phyloP scores from a whole-genome alignment of 2,329 filamentous ascomycete species.

The Aspergillus hortae region DNA sequence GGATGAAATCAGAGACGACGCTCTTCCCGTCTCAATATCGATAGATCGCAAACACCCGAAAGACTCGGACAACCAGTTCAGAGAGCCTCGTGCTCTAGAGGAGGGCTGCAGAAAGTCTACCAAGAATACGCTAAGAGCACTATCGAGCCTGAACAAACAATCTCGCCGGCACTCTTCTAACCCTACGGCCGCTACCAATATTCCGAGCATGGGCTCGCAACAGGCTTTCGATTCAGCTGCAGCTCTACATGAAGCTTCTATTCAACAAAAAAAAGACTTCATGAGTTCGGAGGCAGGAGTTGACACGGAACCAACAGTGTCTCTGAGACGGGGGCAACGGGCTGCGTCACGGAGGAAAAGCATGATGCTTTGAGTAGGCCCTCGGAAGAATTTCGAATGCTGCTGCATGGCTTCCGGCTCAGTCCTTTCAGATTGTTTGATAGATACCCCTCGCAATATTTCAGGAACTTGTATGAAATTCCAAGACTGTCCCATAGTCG shows the following conservation, averaged over 20 bases:
- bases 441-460: too few relatives aligned
- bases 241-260: background rate
- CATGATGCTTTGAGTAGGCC: constrained; percentile 34
- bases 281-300: background rate
- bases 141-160: constrained; percentile 13
- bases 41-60: background rate
- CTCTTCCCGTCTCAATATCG: too few relatives aligned
- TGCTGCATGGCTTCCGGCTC: too few relatives aligned
- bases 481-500: too few relatives aligned
- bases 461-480: too few relatives aligned
- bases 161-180: constrained; percentile 34
- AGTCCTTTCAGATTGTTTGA: too few relatives aligned
- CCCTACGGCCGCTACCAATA: constrained; percentile 12
- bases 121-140: constrained; percentile 6
- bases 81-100: too few relatives aligned
- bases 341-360: constrained; percentile 34
- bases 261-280: background rate
- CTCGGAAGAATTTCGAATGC: too few relatives aligned
- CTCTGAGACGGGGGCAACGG: constrained; percentile 27
- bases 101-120: too few relatives aligned
- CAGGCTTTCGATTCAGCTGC: background rate
- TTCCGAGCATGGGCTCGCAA: background rate
- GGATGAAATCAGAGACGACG: too few relatives aligned
- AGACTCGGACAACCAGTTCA: too few relatives aligned
- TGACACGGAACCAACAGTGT: background rate